Conservation (phyloP, 2,329 filamentous ascomycete genomes). For the Arthrobotrys sphaeroides region DNA sequence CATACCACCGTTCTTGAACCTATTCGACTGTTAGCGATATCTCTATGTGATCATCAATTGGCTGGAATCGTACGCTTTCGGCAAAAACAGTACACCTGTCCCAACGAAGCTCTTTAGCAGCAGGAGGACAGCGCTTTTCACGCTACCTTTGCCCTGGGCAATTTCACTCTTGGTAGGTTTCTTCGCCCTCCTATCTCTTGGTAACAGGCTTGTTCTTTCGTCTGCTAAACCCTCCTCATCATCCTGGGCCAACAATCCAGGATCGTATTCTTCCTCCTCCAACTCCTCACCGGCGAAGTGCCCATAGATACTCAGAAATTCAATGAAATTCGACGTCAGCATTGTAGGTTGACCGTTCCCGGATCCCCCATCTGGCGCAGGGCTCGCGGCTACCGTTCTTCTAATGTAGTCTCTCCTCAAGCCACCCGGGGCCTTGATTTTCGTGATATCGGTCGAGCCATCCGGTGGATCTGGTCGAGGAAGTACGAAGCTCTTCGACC, state of each 20-base stretch:
- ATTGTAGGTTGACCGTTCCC: conserved; percentile 68
- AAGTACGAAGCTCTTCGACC: conserved; percentile 86
- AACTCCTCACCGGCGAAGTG: conserved; percentile 98
- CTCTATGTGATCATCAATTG: neutral
- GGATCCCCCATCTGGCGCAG: conserved; percentile 61
- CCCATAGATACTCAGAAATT: conserved; percentile 93
- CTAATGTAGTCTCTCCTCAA: conserved; percentile 91
- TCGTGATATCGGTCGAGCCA: conserved; percentile 83
- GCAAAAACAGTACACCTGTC: conserved; percentile 91
- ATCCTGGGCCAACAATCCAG: conserved; percentile 77
- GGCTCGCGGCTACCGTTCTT: conserved; percentile 65
- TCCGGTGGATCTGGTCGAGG: conserved; percentile 80
- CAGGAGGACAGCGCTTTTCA: conserved; percentile 69
- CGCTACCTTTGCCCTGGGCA: conserved; percentile 65
- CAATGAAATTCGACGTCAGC: conserved; percentile 91
- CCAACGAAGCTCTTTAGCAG: conserved; percentile 98
- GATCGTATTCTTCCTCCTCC: conserved; percentile 83
- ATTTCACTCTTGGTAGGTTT: conserved; percentile 51
- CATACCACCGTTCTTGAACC: conserved; percentile 76
- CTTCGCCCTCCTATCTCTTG: conserved; percentile 29
- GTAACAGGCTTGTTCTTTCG: conserved; percentile 36
- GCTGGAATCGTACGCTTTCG: conserved; percentile 75
- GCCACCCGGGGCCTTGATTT: conserved; percentile 91
- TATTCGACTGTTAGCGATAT: neutral
- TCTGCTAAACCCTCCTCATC: conserved; percentile 70